Conservation (phyloP, 768 basidiomycete species). For the Mycena haematopus region DNA sequence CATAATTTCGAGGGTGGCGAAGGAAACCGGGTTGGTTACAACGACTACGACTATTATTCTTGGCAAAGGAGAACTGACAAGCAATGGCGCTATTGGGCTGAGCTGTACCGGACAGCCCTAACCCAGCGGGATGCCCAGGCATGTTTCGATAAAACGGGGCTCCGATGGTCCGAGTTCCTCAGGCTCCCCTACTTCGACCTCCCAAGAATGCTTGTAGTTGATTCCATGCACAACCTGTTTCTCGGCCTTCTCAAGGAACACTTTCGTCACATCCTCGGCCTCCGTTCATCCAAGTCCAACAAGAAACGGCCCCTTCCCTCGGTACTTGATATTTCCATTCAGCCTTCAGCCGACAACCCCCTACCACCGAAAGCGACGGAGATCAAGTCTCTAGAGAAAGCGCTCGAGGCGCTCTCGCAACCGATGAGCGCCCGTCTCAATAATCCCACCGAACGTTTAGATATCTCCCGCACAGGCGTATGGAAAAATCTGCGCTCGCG, state of each 20-base stretch:
- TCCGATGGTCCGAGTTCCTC: slow-evolving; percentile 2
- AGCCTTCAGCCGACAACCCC: neutral
- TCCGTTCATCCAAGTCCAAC: neutral
- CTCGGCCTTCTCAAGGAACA: slow-evolving; percentile 9
- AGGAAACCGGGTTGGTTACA: neutral
- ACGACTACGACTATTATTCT: neutral
- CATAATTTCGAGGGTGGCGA: neutral
- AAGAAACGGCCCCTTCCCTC: no score
- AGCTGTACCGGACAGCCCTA: neutral
- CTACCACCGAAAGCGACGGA: neutral
- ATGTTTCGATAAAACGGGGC: neutral
- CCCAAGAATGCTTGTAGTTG: neutral
- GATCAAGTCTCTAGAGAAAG: neutral
- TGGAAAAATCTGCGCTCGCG: neutral
- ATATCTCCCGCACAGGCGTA: neutral
- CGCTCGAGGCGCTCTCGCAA: neutral
- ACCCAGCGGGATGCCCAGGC: neutral
- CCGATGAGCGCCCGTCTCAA: neutral
- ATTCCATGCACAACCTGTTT: slow-evolving; percentile 15
- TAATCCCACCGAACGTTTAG: neutral
- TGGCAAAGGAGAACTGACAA: neutral
- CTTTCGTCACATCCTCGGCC: slow-evolving; percentile 2
- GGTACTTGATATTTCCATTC: no score
- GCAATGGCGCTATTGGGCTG: neutral
- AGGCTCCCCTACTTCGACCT: slow-evolving; percentile 9